Percentiles rank a stretch among this genome's conserved stretches.
Evolutionary conservation across 179 eudicot species (phyloP).

Genomic region (Nepenthes alata): DNA sequence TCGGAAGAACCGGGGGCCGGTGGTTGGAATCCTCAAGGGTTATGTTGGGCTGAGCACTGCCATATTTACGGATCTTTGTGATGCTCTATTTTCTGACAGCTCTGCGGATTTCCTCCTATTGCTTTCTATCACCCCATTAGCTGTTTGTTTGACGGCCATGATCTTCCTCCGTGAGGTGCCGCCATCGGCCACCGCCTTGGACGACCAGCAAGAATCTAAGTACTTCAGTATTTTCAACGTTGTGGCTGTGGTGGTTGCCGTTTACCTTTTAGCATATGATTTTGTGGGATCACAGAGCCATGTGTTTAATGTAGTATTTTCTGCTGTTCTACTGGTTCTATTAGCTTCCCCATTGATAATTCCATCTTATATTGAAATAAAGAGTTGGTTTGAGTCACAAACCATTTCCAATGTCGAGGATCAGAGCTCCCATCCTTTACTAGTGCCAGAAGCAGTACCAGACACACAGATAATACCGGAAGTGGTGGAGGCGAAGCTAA

Average conservation of each 20-base stretch:
- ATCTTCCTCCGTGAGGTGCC: constrained; percentile 64
- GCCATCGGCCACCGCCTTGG: constrained; percentile 34
- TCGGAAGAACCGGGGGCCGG: constrained; percentile 78
- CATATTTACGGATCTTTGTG: constrained; percentile 79
- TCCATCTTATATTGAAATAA: constrained; percentile 43
- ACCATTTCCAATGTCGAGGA: constrained; percentile 24
- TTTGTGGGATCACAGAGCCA: constrained; percentile 42
- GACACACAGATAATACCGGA: constrained; percentile 13
- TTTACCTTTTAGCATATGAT: constrained; percentile 56
- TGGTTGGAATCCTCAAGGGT: constrained; percentile 85
- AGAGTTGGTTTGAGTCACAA: constrained; percentile 17
- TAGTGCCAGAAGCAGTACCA: constrained; percentile 15
- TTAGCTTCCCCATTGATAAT: constrained; percentile 55
- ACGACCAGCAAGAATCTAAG: constrained; percentile 38
- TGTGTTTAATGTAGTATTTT: constrained; percentile 26
- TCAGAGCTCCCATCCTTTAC: constrained; percentile 28
- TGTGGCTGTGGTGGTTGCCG: constrained; percentile 61
- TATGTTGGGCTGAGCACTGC: constrained; percentile 93
- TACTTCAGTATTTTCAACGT: constrained; percentile 57
- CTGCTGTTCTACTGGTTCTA: constrained; percentile 36
- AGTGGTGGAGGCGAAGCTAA: constrained; percentile 4
- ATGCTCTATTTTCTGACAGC: constrained; percentile 50
- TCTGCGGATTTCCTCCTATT: constrained; percentile 59
- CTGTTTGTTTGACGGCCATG: constrained; percentile 57
- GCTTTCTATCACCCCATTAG: constrained; percentile 61